Conservation (phyloP, 768 basidiomycete genomes). For the Serendipita sp. region DNA sequence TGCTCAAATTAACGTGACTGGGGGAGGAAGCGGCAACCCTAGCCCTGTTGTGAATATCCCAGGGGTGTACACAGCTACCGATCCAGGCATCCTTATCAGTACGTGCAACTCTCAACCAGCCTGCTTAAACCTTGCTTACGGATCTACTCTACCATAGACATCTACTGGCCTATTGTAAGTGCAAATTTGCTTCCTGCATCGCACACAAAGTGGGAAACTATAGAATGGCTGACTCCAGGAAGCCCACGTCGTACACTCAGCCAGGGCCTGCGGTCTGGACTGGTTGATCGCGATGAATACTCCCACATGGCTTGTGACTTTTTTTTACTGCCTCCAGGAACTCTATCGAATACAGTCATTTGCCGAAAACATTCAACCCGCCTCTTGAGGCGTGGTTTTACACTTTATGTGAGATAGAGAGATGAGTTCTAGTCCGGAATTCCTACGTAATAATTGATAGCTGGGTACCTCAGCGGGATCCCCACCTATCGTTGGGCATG, state of each 20-base stretch:
- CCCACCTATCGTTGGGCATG: no score
- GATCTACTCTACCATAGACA: neutral
- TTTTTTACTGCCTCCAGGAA: no score
- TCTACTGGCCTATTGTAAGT: neutral
- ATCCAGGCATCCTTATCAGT: slow-evolving; percentile 24
- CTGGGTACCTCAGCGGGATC: no score
- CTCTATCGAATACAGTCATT: no score
- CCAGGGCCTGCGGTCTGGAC: slow-evolving; percentile 1
- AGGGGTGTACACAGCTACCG: slow-evolving; percentile 15
- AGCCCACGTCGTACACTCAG: neutral
- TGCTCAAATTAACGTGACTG: slow-evolving; percentile 4
- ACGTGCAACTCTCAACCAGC: slow-evolving; percentile 5
- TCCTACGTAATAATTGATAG: no score
- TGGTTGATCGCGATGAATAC: neutral
- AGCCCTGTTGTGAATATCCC: neutral
- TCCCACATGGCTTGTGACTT: no score
- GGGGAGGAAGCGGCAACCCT: neutral
- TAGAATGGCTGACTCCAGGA: neutral
- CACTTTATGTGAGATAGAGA: no score
- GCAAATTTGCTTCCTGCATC: neutral
- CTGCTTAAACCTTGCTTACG: neutral
- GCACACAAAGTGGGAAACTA: no score
- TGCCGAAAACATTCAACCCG: no score
- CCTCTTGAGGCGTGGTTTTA: no score
- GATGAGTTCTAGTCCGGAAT: no score